Base-by-base conservation (phyloP, 768 basidiomycete genomes). In the Lentinus tigrinus region DNA sequence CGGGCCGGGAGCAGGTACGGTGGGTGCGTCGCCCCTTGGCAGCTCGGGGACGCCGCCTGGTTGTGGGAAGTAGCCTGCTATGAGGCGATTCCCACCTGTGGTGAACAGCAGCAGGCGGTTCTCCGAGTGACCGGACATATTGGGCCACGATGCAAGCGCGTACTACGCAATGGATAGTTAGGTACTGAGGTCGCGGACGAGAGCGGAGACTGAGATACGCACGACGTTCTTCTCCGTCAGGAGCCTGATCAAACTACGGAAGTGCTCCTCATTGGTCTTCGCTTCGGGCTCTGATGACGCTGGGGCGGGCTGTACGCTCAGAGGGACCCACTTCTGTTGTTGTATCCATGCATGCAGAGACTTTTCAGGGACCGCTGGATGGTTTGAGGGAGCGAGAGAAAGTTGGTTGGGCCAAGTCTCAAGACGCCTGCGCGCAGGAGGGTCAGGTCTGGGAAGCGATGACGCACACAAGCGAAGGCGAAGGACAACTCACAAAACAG, bases 401-500 rank as follows among this genome's bases (percentile, higher is more conserved):
- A 88, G 61, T 3, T 65, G 63, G 8, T 61, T 54, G 1, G 87
- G 87, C 87, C 85, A 88, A 0, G 75, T 79, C 2, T 81, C 75
- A 7, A 76, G 60, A 44, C 70, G 81, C 52, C 87, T 89, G 63
- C 7, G n/a, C n/a, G 31, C 9, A 13, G 11, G 23, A 14, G 2
- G 24, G 11, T 47, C 31, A 17, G n/a, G n/a, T n/a, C n/a, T n/a
- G n/a, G n/a, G n/a, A n/a, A n/a, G n/a, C n/a, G n/a, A n/a, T n/a
- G n/a, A n/a, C n/a, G n/a, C n/a, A n/a, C n/a, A n/a, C n/a, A n/a
- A n/a, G n/a, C n/a, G n/a, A n/a, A n/a, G n/a, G n/a, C n/a, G n/a
- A n/a, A n/a, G n/a, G n/a, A n/a, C n/a, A n/a, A 26, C 43, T 46
- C 14, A 46, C 43, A 46, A 5, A 11, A 46, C 21, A 13, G 14